A percentile compares a stretch with the other conserved stretches of the same genome.
Conservation (phyloP, 179 eudicot genomes). For the Silene noctiflora region DNA sequence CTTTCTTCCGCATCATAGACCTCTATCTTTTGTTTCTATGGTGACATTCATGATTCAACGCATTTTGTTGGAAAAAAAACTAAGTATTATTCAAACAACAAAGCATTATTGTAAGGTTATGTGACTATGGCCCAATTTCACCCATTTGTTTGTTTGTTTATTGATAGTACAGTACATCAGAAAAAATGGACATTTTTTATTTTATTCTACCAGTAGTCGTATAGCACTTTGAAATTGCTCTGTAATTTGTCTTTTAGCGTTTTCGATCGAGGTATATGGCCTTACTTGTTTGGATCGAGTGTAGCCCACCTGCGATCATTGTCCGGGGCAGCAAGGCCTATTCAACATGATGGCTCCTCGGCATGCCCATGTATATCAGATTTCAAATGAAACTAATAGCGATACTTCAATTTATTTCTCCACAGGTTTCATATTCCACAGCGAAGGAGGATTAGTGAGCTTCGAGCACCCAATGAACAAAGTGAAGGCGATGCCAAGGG, state of each 20-base stretch:
- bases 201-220: no score
- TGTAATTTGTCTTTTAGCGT: no score
- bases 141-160: background rate
- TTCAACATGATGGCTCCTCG: no score
- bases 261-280: no score
- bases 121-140: background rate
- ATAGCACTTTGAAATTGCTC: no score
- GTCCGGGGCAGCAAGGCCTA: no score
- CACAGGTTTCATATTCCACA: slow-evolving; percentile 82
- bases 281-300: no score
- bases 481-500: slow-evolving; percentile 83
- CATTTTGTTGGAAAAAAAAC: background rate
- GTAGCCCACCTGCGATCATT: no score
- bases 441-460: slow-evolving; percentile 79
- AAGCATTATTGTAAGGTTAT: background rate
- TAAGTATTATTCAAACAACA: background rate
- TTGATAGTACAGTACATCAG: background rate
- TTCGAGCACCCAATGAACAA: slow-evolving; percentile 92
- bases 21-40: background rate
- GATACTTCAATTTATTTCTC: background rate
- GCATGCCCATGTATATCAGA: no score
- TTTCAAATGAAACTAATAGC: no score
- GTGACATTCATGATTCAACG: background rate
- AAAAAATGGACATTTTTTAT: background rate
- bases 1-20: background rate